Conservation (phyloP, 2,329 filamentous ascomycete species). For the Aspergillus puulaauensis region DNA sequence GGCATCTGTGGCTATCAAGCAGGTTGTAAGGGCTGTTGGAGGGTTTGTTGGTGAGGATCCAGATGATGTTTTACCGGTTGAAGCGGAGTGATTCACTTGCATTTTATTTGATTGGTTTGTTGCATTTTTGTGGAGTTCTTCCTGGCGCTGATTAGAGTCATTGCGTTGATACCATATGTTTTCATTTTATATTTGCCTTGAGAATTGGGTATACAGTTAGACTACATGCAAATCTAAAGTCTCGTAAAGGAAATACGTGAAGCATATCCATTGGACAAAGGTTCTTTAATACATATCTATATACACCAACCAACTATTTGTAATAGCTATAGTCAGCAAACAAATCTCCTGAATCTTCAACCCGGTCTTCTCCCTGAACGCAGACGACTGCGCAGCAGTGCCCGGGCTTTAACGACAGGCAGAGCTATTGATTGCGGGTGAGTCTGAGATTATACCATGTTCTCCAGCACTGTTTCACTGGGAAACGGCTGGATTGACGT, state of each 20-base stretch:
- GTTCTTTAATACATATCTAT: not conserved
- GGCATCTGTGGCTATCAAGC: constrained; percentile 76
- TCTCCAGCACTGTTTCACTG: not conserved
- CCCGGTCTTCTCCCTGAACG: not conserved
- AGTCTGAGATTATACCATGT: too few relatives aligned
- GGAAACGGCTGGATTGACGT: not conserved
- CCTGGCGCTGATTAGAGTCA: not conserved
- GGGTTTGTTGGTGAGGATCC: constrained; percentile 63
- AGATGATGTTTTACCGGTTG: constrained; percentile 47
- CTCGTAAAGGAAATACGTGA: not conserved
- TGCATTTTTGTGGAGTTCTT: constrained; percentile 14
- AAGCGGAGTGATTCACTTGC: constrained; percentile 26
- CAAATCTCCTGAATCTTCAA: not conserved
- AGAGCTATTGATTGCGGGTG: too few relatives aligned
- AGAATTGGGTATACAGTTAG: not conserved
- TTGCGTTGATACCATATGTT: constrained; percentile 14
- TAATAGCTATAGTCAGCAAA: not conserved
- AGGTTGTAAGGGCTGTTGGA: constrained; percentile 73
- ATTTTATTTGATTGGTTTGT: not conserved
- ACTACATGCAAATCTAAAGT: not conserved
- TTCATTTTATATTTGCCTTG: not conserved
- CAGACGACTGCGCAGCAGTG: not conserved
- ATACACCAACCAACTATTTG: not conserved
- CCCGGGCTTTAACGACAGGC: too few relatives aligned
- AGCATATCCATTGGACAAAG: not conserved